Evolutionary conservation across 2,329 filamentous ascomycete species (phyloP).

Genomic region (Coleophoma eucalyptorum): DNA sequence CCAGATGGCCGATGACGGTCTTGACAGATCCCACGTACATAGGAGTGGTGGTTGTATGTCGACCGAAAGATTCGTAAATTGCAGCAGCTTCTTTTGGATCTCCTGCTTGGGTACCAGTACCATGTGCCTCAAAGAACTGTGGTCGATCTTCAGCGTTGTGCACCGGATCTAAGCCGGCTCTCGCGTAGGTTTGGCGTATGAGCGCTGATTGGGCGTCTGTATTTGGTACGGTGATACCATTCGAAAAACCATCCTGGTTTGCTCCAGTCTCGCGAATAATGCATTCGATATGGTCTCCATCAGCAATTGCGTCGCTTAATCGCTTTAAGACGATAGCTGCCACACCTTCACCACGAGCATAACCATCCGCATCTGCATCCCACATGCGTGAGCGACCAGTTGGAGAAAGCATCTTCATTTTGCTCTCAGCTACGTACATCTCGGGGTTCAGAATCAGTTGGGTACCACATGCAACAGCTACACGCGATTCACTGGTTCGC

Average conservation of each 20-base stretch:
- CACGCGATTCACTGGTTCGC: constrained; percentile 1
- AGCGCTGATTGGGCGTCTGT: constrained; percentile 31
- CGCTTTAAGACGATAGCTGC: constrained; percentile 55
- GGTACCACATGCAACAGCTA: constrained; percentile 9
- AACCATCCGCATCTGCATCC: constrained; percentile 5
- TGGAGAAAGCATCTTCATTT: constrained; percentile 31
- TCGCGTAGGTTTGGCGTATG: constrained; percentile 1
- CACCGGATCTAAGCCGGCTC: constrained; percentile 2
- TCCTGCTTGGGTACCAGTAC: constrained; percentile 22
- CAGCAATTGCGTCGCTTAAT: constrained; percentile 49
- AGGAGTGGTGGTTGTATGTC: background rate
- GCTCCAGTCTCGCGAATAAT: constrained; percentile 48
- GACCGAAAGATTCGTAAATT: constrained; percentile 11
- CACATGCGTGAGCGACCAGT: constrained; percentile 33
- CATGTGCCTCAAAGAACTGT: constrained; percentile 18
- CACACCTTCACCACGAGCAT: constrained; percentile 43
- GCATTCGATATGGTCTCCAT: constrained; percentile 52
- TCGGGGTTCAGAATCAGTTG: constrained; percentile 6
- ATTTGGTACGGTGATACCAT: constrained; percentile 51
- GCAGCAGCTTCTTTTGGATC: constrained; percentile 19
- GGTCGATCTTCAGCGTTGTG: background rate
- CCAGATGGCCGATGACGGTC: constrained; percentile 16
- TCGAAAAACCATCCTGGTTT: constrained; percentile 56
- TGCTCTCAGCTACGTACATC: constrained; percentile 13
- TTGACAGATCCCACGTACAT: constrained; percentile 9